Base-by-base conservation (phyloP, 805 yeast genomes). In the Nakazawaea peltata region DNA sequence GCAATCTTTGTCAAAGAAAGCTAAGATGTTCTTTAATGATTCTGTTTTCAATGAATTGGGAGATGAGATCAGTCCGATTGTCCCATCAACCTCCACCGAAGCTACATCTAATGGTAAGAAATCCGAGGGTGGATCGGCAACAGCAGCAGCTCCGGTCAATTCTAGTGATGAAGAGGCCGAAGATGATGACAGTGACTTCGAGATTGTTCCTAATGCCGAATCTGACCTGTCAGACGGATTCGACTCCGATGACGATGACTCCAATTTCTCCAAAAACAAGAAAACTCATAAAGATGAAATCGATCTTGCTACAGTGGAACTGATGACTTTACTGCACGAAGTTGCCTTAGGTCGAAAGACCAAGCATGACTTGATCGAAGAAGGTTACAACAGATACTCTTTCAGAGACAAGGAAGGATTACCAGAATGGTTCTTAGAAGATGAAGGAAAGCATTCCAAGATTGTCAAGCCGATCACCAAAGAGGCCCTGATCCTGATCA, bases 311-410 rank as follows among this genome's bases (percentile, higher is more conserved):
- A 87, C 96, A 2, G 94, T 82, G 1, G 94, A 87, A 55, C 96
- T 96, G 4, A 92, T 92, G 99, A 92, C 98, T 0, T 64, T 92
- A 49, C 98, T 98, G 0, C 99, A 92, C 54, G 87, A 92, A 58
- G 68, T 92, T 26, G 98, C 97, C 0, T 58, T 86, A 18, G 96
- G 96, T 8, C 87, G 85, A 50, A 82, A 69, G 64, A 74, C 79
- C 33, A 87, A 81, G 53, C 80, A 84, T 48, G 95, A 87, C 50
- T 65, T 90, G 38, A 65, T 85, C n/a, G 86, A 87, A 50, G 97
- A 92, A 49, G 96, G 96, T 27, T 84, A 82, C 59, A 86, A 90
- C 58, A 78, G 85, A 57, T 84, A 86, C 46, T 77, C 97, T 2
- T 90, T 92, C 70, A 73, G 97, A 47, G 97, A 92, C 49, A 68